Evolutionary conservation across 2,329 filamentous ascomycete genomes (phyloP), one percentile per base, ranked within the genome.

Genomic region (Aureobasidium zeae): DNA sequence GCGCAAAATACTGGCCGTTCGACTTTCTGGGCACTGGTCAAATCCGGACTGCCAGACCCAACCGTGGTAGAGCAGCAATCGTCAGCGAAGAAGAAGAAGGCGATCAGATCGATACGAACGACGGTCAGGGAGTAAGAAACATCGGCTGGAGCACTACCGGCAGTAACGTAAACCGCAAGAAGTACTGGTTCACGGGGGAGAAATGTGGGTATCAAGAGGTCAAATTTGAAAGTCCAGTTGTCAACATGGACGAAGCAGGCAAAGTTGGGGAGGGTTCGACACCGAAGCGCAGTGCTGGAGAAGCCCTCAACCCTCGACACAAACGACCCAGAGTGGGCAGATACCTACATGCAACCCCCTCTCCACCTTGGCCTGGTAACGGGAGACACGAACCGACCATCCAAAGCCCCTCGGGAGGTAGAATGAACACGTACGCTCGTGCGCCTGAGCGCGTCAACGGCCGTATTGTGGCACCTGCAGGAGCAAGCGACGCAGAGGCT

Each of bases 1-100:
- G 52, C 16, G 44, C 42, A 7, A 34, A 44, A 4, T 60, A 51
- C 44, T 68, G 64, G 65, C 52, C 58, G 0, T 58, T 58, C 32
- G 65, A 68, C 52, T 67, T 66, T 49, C 54, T 54, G 15, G 47
- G 51, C 4, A 45, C 52, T 12, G 62, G 62, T 7, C 52, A 52
- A 13, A 52, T 67, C 36, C 57, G 53, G 12, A 33, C 47, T 2
- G 51, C 48, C 11, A 56, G 65, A n/a, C 44, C 49, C 15, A 62
- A 66, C 42, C 53, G 63, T n/a, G 65, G 64, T 3, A 58, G 62
- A 3, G 50, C 59, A 8, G 64, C 62, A 2, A 2, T 37, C 13
- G 16, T 46, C 3, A 56, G 48, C 41, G 13, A 51, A 2, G 53
- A 55, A 21, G 48, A 49, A 3, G 29, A 32, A 4, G 32, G 12